Base-by-base conservation (phyloP, 306 rosid species). In the Cyclanthera cordifolia region DNA sequence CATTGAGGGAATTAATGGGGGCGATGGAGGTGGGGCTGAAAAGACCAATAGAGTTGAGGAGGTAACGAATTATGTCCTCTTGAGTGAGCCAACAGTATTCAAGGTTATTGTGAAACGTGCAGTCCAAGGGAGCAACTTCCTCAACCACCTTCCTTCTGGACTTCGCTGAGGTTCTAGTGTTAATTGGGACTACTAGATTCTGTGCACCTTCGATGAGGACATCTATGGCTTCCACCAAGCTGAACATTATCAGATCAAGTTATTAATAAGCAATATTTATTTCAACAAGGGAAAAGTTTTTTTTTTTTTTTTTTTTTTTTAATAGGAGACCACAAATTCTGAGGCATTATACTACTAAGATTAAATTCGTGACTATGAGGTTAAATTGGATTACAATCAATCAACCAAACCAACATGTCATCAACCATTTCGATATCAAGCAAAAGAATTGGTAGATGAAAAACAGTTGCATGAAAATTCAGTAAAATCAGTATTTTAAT, bases 41-140 rank as follows among this genome's bases (percentile, higher is more conserved):
- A 23, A 72, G 55, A 1, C 85, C 85, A n/a, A 93, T 90, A 53
- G 79, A 86, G 77, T 85, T 87, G 13, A 93, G 83, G 15, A 93
- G 97, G 76, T 79, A 82, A 20, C 99, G 90, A 63, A 93, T 78
- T 24, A 93, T 61, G 66, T 93, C 97, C 79, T 93, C 99, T 57
- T 86, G 95, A n/a, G 86, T 77, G 45, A 93, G 77, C 96, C 99
- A 93, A 76, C 99, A 90, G 67, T 83, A 93, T 37, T 74, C 76
- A 1, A 20, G 75, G 30, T 70, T 61, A 69, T 84, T 74, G 73
- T 87, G 90, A n/a, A 69, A 14, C 3, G 76, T 23, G 17, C 41
- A 66, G 52, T 66, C 71, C 9, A 46, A 7, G 16, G 71, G 12
- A 6, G 43, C 43, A 46, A 25, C 71, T 66, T 14, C 71, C 15